A percentile compares a stretch with the other conserved stretches of the same genome.
These are phyloP conservation scores for Rhizophora mangle DNA, from an alignment of 345 rosid genomes.

Conservation along the genomic window DNA sequence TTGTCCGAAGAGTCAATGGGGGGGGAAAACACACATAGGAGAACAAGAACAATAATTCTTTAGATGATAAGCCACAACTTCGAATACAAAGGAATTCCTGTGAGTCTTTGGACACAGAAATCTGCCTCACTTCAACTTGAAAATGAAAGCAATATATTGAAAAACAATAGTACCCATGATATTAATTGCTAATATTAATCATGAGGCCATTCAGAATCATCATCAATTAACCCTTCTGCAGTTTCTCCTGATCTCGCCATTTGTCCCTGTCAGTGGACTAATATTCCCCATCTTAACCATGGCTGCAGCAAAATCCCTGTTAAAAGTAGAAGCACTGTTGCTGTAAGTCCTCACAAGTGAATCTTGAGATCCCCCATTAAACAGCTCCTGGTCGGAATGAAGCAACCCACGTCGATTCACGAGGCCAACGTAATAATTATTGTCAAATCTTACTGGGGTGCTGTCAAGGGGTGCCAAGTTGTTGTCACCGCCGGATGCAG, in stretches of 20 bases:
- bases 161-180: too few species aligned
- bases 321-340: constrained; percentile 16
- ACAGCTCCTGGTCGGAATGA: constrained; percentile 46
- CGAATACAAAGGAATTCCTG: too few species aligned
- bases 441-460: constrained; percentile 35
- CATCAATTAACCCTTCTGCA: constrained; percentile 31
- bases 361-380: constrained; percentile 35
- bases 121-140: too few species aligned
- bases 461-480: constrained; percentile 34
- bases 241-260: constrained; percentile 41
- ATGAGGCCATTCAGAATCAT: not conserved
- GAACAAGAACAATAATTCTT: too few species aligned
- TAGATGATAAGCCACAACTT: too few species aligned
- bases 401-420: constrained; percentile 38
- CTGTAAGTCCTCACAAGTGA: constrained; percentile 30
- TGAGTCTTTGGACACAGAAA: too few species aligned
- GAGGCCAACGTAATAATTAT: constrained; percentile 28
- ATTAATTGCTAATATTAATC: too few species aligned
- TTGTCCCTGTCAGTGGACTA: constrained; percentile 36
- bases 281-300: constrained; percentile 51
- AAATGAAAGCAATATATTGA: too few species aligned
- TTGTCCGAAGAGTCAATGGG: too few species aligned
- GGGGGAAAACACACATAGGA: too few species aligned
- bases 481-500: constrained; percentile 29
- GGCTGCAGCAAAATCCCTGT: constrained; percentile 35